Evolutionary conservation across 2,329 filamentous ascomycete genomes (phyloP).

Genomic region (Cadophora sp.): DNA sequence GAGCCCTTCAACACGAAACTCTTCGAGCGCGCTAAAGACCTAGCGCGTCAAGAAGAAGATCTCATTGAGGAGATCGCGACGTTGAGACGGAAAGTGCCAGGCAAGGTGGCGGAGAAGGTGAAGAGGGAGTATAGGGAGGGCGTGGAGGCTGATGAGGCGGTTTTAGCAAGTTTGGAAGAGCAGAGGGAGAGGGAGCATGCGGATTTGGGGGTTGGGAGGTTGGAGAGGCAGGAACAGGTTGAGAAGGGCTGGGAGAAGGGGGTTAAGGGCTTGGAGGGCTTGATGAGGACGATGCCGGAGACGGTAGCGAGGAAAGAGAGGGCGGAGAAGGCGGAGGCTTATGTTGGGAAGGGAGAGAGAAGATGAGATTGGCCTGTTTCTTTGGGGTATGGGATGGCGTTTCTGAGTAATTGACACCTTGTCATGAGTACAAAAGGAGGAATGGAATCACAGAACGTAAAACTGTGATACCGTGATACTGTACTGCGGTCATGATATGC

Average conservation of each 20-base stretch:
- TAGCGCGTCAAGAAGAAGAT: conserved; percentile 68
- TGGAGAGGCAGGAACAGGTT: conserved; percentile 56
- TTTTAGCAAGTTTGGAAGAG: conserved; percentile 29
- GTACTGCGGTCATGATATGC: background rate
- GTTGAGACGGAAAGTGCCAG: conserved; percentile 38
- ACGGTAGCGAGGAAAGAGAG: conserved; percentile 70
- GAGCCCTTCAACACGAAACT: conserved; percentile 67
- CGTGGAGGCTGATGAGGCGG: conserved; percentile 36
- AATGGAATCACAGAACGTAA: background rate
- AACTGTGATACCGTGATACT: background rate
- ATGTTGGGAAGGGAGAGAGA: conserved; percentile 39
- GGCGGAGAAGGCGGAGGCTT: conserved; percentile 59
- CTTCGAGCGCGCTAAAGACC: conserved; percentile 63
- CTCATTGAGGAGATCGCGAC: conserved; percentile 68
- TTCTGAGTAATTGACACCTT: too few species aligned
- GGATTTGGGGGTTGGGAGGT: conserved; percentile 44
- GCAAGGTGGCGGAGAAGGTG: conserved; percentile 32
- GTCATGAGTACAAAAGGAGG: background rate
- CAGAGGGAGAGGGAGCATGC: conserved; percentile 28
- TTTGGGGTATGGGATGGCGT: background rate
- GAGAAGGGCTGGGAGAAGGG: conserved; percentile 56
- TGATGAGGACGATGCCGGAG: conserved; percentile 67
- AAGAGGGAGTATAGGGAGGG: conserved; percentile 35
- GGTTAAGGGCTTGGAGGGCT: conserved; percentile 56
- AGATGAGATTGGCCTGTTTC: conserved; percentile 4